Percentiles rank a stretch among this genome's conserved stretches.
Evolutionary conservation across 352 stramenopile species (phyloP).

Genomic region (Lagenidium giganteum): DNA sequence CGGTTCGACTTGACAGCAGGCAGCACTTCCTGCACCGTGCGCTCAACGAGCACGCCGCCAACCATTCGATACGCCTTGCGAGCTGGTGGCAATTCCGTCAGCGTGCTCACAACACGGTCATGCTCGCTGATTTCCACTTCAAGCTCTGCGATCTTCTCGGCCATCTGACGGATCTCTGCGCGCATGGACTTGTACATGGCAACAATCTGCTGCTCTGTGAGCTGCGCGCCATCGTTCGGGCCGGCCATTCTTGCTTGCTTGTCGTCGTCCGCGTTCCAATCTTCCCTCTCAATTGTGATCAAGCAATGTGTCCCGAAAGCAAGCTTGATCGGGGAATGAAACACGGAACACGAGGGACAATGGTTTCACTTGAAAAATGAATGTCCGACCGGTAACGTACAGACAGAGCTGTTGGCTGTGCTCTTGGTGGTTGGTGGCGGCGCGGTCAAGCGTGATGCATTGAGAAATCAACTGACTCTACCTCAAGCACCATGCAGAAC

Average conservation of each 20-base stretch:
- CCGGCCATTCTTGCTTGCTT: slow-evolving; percentile 17
- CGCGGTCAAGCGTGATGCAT: slow-evolving; percentile 8
- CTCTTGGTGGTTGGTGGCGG: slow-evolving; percentile 3
- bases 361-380: slow-evolving; percentile 4
- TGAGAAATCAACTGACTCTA: slow-evolving; percentile 65
- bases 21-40: slow-evolving; percentile 94
- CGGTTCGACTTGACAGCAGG: slow-evolving; percentile 86
- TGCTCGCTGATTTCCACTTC: slow-evolving; percentile 83
- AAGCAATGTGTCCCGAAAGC: too few species aligned
- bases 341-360: too few species aligned
- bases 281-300: neutral
- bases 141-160: slow-evolving; percentile 81
- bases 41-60: slow-evolving; percentile 95
- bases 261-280: neutral
- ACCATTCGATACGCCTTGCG: slow-evolving; percentile 95
- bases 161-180: slow-evolving; percentile 75
- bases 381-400: slow-evolving; percentile 69
- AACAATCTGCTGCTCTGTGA: slow-evolving; percentile 85
- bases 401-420: slow-evolving; percentile 77
- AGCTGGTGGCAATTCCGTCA: slow-evolving; percentile 56
- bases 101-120: slow-evolving; percentile 79
- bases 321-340: too few species aligned
- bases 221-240: slow-evolving; percentile 35
- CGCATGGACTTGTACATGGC: slow-evolving; percentile 85
- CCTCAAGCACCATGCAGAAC: slow-evolving; percentile 94